Evolutionary conservation across 1,139 yeast species (phyloP).

Genomic region (Scheffersomyces illinoinensis): DNA sequence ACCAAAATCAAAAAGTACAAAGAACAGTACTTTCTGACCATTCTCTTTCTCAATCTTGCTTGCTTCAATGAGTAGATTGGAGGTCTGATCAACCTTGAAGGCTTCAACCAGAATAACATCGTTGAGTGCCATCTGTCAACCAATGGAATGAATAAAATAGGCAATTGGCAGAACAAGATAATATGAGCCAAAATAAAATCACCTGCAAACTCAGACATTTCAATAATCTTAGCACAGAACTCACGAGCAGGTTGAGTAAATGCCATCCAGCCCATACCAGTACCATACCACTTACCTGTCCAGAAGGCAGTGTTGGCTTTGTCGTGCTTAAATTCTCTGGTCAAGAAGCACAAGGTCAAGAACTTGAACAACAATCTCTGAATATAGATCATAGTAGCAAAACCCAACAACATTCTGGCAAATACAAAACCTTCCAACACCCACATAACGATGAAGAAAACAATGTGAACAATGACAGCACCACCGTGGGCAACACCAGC

Average conservation of each 20-base stretch:
- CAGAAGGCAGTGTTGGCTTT: constrained; percentile 98
- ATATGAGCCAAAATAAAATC: constrained; percentile 93
- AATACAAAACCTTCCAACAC: constrained; percentile 91
- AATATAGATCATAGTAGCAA: constrained; percentile 78
- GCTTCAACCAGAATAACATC: constrained; percentile 98
- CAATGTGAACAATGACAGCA: constrained; percentile 81
- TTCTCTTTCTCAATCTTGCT: constrained; percentile 95
- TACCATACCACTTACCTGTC: constrained; percentile 99
- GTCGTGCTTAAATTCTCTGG: constrained; percentile 98
- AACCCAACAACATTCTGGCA: constrained; percentile 83
- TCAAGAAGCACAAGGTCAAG: constrained; percentile 74
- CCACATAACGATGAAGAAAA: constrained; percentile 96
- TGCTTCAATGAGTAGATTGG: constrained; percentile 98
- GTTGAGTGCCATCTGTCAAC: constrained; percentile 98
- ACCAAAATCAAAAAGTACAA: constrained; percentile 73
- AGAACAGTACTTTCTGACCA: constrained; percentile 92
- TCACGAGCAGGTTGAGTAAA: constrained; percentile 97
- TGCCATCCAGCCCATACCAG: constrained; percentile 94
- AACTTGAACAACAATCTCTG: constrained; percentile 89
- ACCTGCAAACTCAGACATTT: constrained; percentile 94
- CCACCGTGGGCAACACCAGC: constrained; percentile 97
- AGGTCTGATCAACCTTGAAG: constrained; percentile 97
- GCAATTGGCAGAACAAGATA: constrained; percentile 85
- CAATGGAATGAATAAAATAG: constrained; percentile 80
- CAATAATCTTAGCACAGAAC: constrained; percentile 90